Conservation (phyloP, 371 early-diverging fungal species). For the Capniomyces stellatus region DNA sequence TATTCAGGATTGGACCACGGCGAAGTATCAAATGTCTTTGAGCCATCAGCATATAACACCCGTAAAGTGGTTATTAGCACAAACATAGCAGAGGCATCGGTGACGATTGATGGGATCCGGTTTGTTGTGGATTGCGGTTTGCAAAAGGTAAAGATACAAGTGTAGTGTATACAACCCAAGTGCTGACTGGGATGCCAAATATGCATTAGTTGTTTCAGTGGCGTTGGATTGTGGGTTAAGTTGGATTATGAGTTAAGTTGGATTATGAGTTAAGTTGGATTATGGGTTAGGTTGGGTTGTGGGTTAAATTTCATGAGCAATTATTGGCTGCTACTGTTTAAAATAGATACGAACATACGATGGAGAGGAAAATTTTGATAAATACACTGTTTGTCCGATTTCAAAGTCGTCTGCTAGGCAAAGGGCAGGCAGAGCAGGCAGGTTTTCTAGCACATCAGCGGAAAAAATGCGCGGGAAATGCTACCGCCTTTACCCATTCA, state of each 20-base stretch:
- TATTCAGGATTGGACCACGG: slow-evolving; percentile 60
- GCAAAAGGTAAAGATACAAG: slow-evolving; percentile 79
- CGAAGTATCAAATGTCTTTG: slow-evolving; percentile 83
- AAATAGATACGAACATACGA: slow-evolving; percentile 66
- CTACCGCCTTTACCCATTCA: background rate
- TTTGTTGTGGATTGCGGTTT: slow-evolving; percentile 97
- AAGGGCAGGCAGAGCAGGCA: slow-evolving; percentile 92
- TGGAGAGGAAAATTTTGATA: slow-evolving; percentile 61
- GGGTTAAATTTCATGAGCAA: too few relatives aligned
- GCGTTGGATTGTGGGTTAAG: too few relatives aligned
- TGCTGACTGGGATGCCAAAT: too few relatives aligned
- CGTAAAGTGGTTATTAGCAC: slow-evolving; percentile 93
- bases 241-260: too few relatives aligned
- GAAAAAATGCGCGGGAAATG: too few relatives aligned
- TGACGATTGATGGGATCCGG: slow-evolving; percentile 94
- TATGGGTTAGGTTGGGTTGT: too few relatives aligned
- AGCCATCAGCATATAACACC: slow-evolving; percentile 68
- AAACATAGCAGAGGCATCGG: slow-evolving; percentile 97
- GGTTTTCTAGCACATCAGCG: slow-evolving; percentile 23
- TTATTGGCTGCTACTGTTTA: too few relatives aligned
- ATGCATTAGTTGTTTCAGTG: too few relatives aligned
- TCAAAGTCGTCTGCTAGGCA: slow-evolving; percentile 92
- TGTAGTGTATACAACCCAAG: too few relatives aligned
- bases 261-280: too few relatives aligned
- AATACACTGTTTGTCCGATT: slow-evolving; percentile 74